Percentiles rank a stretch among this genome's conserved stretches.
phyloP scores from a whole-genome alignment of 1,284 basidiomycete genomes.

The Schizopora paradoxa region DNA sequence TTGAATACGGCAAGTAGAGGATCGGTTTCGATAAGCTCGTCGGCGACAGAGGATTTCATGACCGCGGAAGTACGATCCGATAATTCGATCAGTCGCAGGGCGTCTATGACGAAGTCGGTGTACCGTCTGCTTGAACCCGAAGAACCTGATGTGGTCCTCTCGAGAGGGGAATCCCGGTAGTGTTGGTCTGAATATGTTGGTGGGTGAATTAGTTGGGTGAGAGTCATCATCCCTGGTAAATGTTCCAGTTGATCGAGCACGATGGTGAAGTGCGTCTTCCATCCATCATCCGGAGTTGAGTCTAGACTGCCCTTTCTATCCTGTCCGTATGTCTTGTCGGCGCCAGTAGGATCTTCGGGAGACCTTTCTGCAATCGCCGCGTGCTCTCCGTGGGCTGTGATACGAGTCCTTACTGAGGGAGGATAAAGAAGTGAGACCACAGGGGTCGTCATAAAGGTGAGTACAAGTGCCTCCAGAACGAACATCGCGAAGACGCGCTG shows the following conservation, averaged over 20 bases:
- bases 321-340: constrained; percentile 24
- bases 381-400: constrained; percentile 38
- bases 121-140: not conserved
- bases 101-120: constrained; percentile 29
- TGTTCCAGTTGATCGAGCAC: constrained; percentile 92
- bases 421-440: constrained; percentile 78
- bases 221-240: constrained; percentile 68
- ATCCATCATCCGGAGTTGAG: constrained; percentile 23
- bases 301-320: constrained; percentile 12
- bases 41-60: constrained; percentile 57
- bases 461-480: constrained; percentile 79
- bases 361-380: constrained; percentile 33
- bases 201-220: constrained; percentile 59
- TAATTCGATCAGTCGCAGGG: constrained; percentile 60
- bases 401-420: constrained; percentile 48
- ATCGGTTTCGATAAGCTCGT: constrained; percentile 52
- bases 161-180: constrained; percentile 1
- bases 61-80: constrained; percentile 66
- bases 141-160: constrained; percentile 3
- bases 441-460: constrained; percentile 90
- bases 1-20: constrained; percentile 58
- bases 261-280: constrained; percentile 65
- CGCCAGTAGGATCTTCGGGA: too few relatives aligned
- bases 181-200: constrained; percentile 20
- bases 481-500: constrained; percentile 83